These are phyloP conservation scores for Hyphopichia wangnamkhiaoensis DNA, from an alignment of 1,139 yeast genomes.

Conservation along the genomic window DNA sequence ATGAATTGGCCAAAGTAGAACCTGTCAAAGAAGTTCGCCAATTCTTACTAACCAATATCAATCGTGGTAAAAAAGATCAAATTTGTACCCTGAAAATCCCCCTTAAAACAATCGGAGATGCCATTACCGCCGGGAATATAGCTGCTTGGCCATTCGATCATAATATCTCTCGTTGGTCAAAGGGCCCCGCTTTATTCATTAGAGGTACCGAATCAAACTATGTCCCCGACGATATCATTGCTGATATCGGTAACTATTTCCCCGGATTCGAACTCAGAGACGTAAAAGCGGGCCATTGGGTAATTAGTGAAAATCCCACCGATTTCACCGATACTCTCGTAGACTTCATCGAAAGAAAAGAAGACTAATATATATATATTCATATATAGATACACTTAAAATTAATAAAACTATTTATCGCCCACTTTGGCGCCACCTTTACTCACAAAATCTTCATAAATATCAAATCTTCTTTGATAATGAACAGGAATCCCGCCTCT, in stretches of 20 bases:
- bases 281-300: constrained; percentile 90
- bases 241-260: constrained; percentile 74
- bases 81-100: constrained; percentile 61
- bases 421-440: constrained; percentile 42
- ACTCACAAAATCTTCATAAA: constrained; percentile 68
- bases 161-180: constrained; percentile 51
- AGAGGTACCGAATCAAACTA: constrained; percentile 78
- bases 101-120: constrained; percentile 61
- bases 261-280: constrained; percentile 77
- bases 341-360: constrained; percentile 60
- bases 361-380: constrained; percentile 29
- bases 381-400: background rate
- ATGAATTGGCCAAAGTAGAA: constrained; percentile 63
- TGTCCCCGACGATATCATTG: constrained; percentile 82
- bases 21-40: constrained; percentile 64
- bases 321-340: constrained; percentile 62
- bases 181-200: constrained; percentile 73
- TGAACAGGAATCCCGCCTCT: constrained; percentile 78
- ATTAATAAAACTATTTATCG: constrained; percentile 22
- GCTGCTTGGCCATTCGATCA: constrained; percentile 79
- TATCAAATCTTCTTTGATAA: constrained; percentile 80
- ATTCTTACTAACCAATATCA: constrained; percentile 73
- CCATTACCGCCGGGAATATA: constrained; percentile 61
- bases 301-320: constrained; percentile 74
- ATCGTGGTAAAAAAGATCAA: constrained; percentile 39